Percentiles rank a stretch among this genome's conserved stretches.
Evolutionary conservation across 139 green algal genomes (phyloP).

Genomic region (Mesotaenium endlicherianum): DNA sequence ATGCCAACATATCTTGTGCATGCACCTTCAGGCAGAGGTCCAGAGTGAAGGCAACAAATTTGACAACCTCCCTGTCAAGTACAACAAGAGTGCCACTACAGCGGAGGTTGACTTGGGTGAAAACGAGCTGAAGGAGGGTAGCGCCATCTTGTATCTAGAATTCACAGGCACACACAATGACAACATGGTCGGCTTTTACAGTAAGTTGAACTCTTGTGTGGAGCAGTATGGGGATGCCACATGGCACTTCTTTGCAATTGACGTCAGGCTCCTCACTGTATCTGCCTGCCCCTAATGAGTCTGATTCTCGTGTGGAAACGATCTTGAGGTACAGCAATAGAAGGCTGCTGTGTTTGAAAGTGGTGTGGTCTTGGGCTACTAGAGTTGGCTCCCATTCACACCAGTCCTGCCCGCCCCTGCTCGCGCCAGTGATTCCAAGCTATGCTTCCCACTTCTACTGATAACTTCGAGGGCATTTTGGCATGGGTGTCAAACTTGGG

Average conservation of each 20-base stretch:
- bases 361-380: too few relatives aligned
- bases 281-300: neutral
- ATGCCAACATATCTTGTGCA: neutral
- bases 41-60: slow-evolving; percentile 6
- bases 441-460: too few relatives aligned
- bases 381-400: neutral
- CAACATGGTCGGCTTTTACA: slow-evolving; percentile 47
- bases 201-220: too few relatives aligned
- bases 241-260: too few relatives aligned
- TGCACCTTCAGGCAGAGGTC: slow-evolving; percentile 6
- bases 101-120: neutral
- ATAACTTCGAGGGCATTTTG: too few relatives aligned
- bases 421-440: too few relatives aligned
- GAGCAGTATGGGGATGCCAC: too few relatives aligned
- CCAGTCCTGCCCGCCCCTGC: too few relatives aligned
- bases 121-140: neutral
- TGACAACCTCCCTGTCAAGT: neutral
- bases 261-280: neutral
- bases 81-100: slow-evolving; percentile 13
- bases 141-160: neutral
- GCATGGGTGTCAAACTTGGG: too few relatives aligned
- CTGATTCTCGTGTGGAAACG: neutral
- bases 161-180: slow-evolving; percentile 34
- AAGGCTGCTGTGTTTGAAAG: neutral
- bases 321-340: neutral